Conservation (phyloP, 176 grass and related monocot species). For the Secale cereale region DNA sequence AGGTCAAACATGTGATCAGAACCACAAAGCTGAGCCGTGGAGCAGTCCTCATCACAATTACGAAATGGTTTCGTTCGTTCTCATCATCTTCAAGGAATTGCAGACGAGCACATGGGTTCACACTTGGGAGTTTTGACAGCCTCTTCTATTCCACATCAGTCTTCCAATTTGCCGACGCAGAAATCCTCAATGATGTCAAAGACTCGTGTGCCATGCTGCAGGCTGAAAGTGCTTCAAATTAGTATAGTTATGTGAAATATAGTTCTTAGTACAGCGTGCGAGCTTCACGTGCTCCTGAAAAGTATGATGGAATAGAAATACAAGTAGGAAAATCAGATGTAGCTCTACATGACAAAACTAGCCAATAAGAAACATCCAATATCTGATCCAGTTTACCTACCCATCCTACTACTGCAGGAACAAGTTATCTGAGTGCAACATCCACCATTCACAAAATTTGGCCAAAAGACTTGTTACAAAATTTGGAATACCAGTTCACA, state of each 20-base stretch:
- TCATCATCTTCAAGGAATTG: constrained; percentile 13
- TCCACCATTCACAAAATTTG: no score
- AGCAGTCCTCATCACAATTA: constrained; percentile 4
- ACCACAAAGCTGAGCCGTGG: constrained; percentile 15
- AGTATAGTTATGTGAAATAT: background rate
- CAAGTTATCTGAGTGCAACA: no score
- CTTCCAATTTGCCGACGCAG: constrained; percentile 62
- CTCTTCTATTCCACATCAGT: constrained; percentile 29
- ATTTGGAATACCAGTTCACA: no score
- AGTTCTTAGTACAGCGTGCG: background rate
- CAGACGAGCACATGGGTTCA: constrained; percentile 15
- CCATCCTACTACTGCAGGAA: no score
- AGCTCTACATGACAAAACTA: no score
- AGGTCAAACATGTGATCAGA: constrained; percentile 33
- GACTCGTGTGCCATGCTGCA: constrained; percentile 70
- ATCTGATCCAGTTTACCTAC: no score
- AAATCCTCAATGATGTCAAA: constrained; percentile 94
- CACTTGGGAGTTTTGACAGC: background rate
- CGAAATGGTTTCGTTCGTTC: background rate
- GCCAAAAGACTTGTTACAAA: no score
- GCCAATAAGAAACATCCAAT: no score
- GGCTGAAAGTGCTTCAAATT: constrained; percentile 52
- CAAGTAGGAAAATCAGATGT: constrained; percentile 5
- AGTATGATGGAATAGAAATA: background rate
- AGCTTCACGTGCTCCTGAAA: background rate